Conservation (phyloP, 495 filamentous ascomycete genomes). For the Penicillium atrosanguineum region DNA sequence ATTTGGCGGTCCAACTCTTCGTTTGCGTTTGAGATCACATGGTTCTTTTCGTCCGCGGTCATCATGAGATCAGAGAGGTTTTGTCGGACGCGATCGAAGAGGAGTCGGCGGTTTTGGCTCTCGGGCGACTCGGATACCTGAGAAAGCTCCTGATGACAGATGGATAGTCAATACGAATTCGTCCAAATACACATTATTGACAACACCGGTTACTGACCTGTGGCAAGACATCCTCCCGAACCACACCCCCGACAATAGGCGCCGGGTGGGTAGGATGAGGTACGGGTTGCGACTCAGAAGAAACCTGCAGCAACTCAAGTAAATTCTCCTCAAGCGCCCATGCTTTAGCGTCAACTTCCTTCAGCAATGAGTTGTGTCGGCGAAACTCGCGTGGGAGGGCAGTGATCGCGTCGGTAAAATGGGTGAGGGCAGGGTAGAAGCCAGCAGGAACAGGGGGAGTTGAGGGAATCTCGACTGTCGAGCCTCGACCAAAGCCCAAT, state of each 20-base stretch:
- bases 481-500: constrained; percentile 41
- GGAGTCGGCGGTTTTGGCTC: constrained; percentile 54
- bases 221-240: constrained; percentile 39
- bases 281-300: constrained; percentile 55
- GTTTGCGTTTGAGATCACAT: constrained; percentile 85
- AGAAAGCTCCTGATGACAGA: constrained; percentile 25
- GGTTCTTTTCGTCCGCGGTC: constrained; percentile 93
- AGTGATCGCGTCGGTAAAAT: constrained; percentile 89
- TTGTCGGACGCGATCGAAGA: constrained; percentile 61
- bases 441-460: constrained; percentile 47
- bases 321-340: constrained; percentile 60
- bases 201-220: constrained; percentile 20
- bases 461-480: constrained; percentile 31
- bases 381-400: constrained; percentile 93
- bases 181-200: background rate
- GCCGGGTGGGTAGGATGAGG: constrained; percentile 37
- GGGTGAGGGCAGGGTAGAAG: constrained; percentile 89
- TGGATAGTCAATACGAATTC: constrained; percentile 10
- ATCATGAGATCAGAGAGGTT: constrained; percentile 74
- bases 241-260: constrained; percentile 38
- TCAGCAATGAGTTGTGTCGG: constrained; percentile 88
- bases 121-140: constrained; percentile 35
- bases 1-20: constrained; percentile 86
- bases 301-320: constrained; percentile 63
- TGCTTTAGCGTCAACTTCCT: constrained; percentile 93